Base-by-base conservation (phyloP, 768 basidiomycete species). In the Postia placenta region DNA sequence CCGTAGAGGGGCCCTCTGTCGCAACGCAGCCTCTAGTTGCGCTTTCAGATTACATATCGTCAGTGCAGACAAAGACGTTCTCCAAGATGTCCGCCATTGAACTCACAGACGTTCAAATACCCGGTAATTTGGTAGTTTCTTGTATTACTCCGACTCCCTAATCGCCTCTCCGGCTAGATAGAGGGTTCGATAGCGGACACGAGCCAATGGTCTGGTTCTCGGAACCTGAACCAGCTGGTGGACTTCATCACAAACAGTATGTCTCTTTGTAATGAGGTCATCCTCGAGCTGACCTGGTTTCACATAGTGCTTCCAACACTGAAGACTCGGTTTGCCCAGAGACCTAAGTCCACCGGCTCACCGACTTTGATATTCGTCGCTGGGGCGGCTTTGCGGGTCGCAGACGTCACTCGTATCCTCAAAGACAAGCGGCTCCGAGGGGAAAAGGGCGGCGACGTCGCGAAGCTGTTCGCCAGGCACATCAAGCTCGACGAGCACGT, bases 401-500 rank as follows among this genome's bases (percentile, higher is more conserved):
- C 83, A 44, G 92, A 97, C 65, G 79, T 92, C 17, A 86, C 88
- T 30, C 73, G 91, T 50, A 70, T 80, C 45, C 72, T 92, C 47
- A 84, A 78, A 64, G 76, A 83, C 66, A 81, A 77, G 66, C 78
- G 68, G 54, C 72, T 90, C 45, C 72, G 81, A 48, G 85, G 87
- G 28, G 84, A 88, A 20, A 93, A 91, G 62, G 84, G 89, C 48
- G 92, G 89, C 11, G 91, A 95, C 55, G 85, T 96, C 26, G 93
- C 88, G 19, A 97, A 97, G 66, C 78, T 99, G 23, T 98, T 98
- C 59, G 92, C 94, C 25, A 93, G 86, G 66, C 94, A 98, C 63
- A 83, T 95, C 69, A 96, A 94, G 68, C 72, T 94, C 35, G 72
- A 84, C 42, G 89, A 94, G 49, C 94, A 98, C 65, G 80, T 87